phyloP scores from a whole-genome alignment of 192 early-diverging fungal genomes.

The Dissophora ornata region DNA sequence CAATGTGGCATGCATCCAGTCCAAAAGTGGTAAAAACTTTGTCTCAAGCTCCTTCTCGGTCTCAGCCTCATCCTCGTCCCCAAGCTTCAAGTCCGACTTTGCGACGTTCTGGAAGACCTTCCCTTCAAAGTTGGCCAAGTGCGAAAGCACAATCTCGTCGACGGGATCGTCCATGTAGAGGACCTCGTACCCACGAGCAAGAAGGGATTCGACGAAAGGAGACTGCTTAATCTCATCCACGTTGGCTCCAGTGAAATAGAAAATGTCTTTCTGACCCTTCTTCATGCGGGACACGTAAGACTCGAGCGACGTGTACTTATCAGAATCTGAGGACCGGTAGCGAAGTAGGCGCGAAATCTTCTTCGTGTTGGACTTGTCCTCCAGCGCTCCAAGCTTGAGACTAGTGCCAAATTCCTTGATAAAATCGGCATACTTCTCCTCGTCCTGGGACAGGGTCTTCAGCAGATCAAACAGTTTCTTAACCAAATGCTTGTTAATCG shows the following conservation, averaged over 20 bases:
- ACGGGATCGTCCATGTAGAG: constrained; percentile 81
- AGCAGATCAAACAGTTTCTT: constrained; percentile 93
- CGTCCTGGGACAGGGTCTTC: constrained; percentile 71
- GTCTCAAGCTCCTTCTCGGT: constrained; percentile 61
- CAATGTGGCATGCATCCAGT: constrained; percentile 66
- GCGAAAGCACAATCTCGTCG: constrained; percentile 82
- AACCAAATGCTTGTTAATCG: constrained; percentile 89
- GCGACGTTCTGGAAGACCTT: constrained; percentile 82
- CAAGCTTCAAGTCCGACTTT: constrained; percentile 74
- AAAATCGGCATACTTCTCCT: constrained; percentile 76
- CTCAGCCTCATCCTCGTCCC: constrained; percentile 65
- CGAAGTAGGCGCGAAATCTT: constrained; percentile 88
- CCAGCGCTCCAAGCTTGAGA: constrained; percentile 91
- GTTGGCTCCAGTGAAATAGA: constrained; percentile 81
- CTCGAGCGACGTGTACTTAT: constrained; percentile 67
- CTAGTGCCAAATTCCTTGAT: constrained; percentile 78
- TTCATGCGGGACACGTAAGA: constrained; percentile 92
- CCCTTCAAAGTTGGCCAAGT: constrained; percentile 78
- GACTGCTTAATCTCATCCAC: constrained; percentile 78
- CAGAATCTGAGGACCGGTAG: constrained; percentile 74
- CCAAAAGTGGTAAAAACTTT: constrained; percentile 64
- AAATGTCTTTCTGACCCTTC: constrained; percentile 90
- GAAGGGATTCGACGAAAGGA: constrained; percentile 92
- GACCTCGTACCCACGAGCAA: constrained; percentile 91
- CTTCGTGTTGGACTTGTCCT: constrained; percentile 76